These are phyloP conservation scores for Helianthus annuus DNA, from an alignment of 129 eudicot genomes.

Conservation along the genomic window HanXRQr2.0-SUNRISE NC_035445.2:172360433-172360932, in stretches of 20 bases:
- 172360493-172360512: slow-evolving; percentile 87
- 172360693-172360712: slow-evolving; percentile 3
- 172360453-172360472: slow-evolving; percentile 98
- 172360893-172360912: not conserved
- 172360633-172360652: not conserved
- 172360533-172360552: slow-evolving; percentile 97
- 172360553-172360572: slow-evolving; percentile 60
- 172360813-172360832: slow-evolving; percentile 9
- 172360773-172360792: slow-evolving; percentile 51
- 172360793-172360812: not conserved
- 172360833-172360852: not conserved
- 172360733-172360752: slow-evolving; percentile 95
- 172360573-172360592: not conserved
- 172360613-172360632: not conserved
- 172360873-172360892: not conserved
- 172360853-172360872: not conserved
- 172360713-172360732: slow-evolving; percentile 85
- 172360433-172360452: slow-evolving; percentile 19
- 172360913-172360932: slow-evolving; percentile 52
- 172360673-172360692: not conserved
- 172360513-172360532: slow-evolving; percentile 87
- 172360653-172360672: not conserved
- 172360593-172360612: not conserved
- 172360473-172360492: slow-evolving; percentile 93
- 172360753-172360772: slow-evolving; percentile 67